Percentiles rank a stretch among this genome's conserved stretches.
phyloP scores from a whole-genome alignment of 2,329 filamentous ascomycete species.

The Monilinia fructigena region DNA sequence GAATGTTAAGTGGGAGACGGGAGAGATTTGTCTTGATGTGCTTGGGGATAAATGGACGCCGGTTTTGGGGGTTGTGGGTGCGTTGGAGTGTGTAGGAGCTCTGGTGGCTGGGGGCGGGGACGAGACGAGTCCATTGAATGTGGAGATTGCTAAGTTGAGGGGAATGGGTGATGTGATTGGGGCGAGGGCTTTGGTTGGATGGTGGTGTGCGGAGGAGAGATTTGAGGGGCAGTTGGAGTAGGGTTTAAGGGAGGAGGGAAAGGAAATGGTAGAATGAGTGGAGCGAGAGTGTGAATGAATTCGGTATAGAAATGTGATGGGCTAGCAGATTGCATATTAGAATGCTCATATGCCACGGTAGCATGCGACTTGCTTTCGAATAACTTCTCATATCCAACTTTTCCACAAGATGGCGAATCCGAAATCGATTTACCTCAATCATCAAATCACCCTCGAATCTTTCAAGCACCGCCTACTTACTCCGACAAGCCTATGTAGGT shows the following conservation, averaged over 20 bases:
- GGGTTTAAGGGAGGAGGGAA: background rate
- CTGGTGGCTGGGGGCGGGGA: slow-evolving; percentile 66
- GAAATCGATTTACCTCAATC: background rate
- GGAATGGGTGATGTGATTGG: slow-evolving; percentile 64
- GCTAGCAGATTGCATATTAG: background rate
- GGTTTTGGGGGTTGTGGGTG: slow-evolving; percentile 76
- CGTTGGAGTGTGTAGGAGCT: slow-evolving; percentile 69
- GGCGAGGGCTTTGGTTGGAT: slow-evolving; percentile 68
- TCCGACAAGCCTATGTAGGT: background rate
- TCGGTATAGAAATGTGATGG: background rate
- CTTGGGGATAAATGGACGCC: slow-evolving; percentile 79
- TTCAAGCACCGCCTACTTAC: background rate
- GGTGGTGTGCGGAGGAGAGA: slow-evolving; percentile 56
- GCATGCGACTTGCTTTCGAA: background rate
- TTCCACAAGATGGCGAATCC: background rate
- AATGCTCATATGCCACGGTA: background rate
- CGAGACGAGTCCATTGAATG: slow-evolving; percentile 69
- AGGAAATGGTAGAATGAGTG: background rate
- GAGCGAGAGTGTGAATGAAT: background rate
- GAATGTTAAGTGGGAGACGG: slow-evolving; percentile 71
- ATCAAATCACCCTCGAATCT: background rate
- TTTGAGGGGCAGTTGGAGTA: slow-evolving; percentile 24
- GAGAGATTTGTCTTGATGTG: slow-evolving; percentile 92
- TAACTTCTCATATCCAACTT: background rate
- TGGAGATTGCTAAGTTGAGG: slow-evolving; percentile 72